Percentiles rank a stretch among this genome's conserved stretches.
phyloP scores from a whole-genome alignment of 2,329 filamentous ascomycete species.

The Ophiostoma novo-ulmi region DNA sequence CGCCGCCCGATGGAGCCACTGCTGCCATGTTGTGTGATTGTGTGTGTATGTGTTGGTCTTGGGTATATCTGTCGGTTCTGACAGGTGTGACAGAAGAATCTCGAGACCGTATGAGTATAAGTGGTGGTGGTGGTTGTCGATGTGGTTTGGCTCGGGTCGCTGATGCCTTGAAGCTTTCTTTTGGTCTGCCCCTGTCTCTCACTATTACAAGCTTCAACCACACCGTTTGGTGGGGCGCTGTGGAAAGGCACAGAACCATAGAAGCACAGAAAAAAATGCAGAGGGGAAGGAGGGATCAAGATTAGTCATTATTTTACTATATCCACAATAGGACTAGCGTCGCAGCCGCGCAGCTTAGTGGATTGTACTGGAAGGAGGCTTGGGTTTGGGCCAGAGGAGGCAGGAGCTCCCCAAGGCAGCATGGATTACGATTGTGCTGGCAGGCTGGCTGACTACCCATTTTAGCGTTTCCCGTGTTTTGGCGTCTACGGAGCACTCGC shows the following conservation, averaged over 20 bases:
- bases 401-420: slow-evolving; percentile 27
- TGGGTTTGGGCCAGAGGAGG: neutral
- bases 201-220: slow-evolving; percentile 20
- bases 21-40: slow-evolving; percentile 38
- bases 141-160: slow-evolving; percentile 7
- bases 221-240: slow-evolving; percentile 21
- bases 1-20: slow-evolving; percentile 41
- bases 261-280: slow-evolving; percentile 19
- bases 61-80: slow-evolving; percentile 1
- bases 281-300: slow-evolving; percentile 12
- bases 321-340: slow-evolving; percentile 20
- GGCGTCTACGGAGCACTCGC: neutral
- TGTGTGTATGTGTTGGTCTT: neutral
- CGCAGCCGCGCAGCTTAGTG: slow-evolving; percentile 26
- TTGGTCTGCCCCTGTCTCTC: slow-evolving; percentile 16
- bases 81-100: neutral
- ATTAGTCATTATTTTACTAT: slow-evolving; percentile 8
- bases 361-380: slow-evolving; percentile 20
- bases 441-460: slow-evolving; percentile 16
- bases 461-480: slow-evolving; percentile 16
- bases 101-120: neutral
- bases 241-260: slow-evolving; percentile 17
- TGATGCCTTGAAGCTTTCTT: slow-evolving; percentile 24
- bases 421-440: slow-evolving; percentile 26
- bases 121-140: neutral